phyloP scores from a whole-genome alignment of 352 stramenopile genomes.

The Thalassiosira ordinaria region DNA sequence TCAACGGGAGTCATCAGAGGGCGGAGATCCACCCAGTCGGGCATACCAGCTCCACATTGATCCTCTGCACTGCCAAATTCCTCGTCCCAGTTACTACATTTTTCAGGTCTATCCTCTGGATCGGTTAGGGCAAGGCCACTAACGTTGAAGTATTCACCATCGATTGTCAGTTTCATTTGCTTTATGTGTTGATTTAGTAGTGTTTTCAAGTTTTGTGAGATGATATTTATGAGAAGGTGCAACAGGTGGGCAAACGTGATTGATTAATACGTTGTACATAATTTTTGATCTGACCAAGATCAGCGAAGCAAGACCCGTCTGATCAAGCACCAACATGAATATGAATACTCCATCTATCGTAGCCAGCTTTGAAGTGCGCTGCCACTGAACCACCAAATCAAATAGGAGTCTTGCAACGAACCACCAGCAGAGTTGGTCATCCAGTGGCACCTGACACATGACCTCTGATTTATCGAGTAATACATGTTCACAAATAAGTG shows the following conservation, averaged over 20 bases:
- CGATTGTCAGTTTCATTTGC: background rate
- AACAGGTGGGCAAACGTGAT: background rate
- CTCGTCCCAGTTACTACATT: background rate
- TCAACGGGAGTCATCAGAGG: conserved; percentile 4
- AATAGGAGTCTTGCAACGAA: no score
- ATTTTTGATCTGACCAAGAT: no score
- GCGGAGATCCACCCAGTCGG: conserved; percentile 1
- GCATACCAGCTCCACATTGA: background rate
- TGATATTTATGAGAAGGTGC: background rate
- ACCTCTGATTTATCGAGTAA: no score
- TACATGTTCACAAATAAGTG: no score
- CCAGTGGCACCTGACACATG: no score
- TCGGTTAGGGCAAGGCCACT: background rate
- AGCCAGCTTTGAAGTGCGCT: no score
- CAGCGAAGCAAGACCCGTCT: no score
- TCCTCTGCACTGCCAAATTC: background rate
- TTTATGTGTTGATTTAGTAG: conserved; percentile 2
- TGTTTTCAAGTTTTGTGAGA: background rate
- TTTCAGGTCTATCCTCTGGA: background rate
- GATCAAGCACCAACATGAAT: no score
- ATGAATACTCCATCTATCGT: no score
- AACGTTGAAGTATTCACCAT: background rate
- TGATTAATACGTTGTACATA: background rate
- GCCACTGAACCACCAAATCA: no score
- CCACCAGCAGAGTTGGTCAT: no score